Evolutionary conservation across 805 yeast species (phyloP), one percentile per base, ranked within the genome.

Genomic region (Starmerella kuoi): DNA sequence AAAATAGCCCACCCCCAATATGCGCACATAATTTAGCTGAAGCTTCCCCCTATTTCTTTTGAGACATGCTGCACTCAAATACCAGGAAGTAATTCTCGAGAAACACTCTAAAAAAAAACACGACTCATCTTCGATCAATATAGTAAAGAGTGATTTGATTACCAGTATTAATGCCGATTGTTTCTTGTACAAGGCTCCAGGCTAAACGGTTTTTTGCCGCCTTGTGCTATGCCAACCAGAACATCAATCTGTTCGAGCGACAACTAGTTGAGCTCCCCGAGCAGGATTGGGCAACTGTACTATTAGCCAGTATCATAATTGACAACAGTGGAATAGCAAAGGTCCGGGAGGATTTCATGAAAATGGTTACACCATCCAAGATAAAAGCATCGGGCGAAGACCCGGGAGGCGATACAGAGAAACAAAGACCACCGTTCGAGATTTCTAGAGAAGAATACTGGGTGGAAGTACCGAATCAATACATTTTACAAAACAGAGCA

Each of bases 241-340:
- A 35, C 28, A 36, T 24, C 17, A 38, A 22, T 20, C 31, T 41
- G 8, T 48, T 47, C 24, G 51, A 48, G 25, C 30, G 37, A 30
- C 44, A 37, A 27, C 38, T 48, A n/a, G 22, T 39, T 6, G 44
- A 40, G 5, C 35, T 47, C 20, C 31, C 48, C 23, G 46, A 34
- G 38, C 14, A 23, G 17, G 51, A 47, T 30, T 28, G 42, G 32
- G 46, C 52, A 8, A 41, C 25, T 11, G 44, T 48, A 31, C 41
- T 48, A 31, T 40, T 48, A 20, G 34, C 46, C 25, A 50, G 52
- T 32, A 43, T 50, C 3, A 41, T 48, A 26, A 39, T 47, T 6
- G 52, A 48, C 25, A 48, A 48, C 34, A 43, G 52, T 39, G 51
- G 51, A 11, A 38, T 48, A 3, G 42, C 38, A 19, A 19, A 37